A percentile compares a stretch with the other conserved stretches of the same genome.
phyloP scores from a whole-genome alignment of 2,329 filamentous ascomycete species.

The Ophiostoma populinum region DNA sequence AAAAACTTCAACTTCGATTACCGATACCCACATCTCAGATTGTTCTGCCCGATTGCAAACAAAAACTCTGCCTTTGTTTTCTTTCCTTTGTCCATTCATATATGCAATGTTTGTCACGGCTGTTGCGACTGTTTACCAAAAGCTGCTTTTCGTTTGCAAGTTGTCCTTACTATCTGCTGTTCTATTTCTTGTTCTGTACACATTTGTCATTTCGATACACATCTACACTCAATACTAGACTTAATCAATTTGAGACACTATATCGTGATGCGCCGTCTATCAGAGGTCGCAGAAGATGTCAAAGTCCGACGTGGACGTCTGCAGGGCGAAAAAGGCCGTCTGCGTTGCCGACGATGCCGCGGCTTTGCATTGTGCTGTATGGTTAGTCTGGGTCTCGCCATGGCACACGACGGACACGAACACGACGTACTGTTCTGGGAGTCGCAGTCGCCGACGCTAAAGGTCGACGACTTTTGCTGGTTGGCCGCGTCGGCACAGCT shows the following conservation, averaged over 20 bases:
- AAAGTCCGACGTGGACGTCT: slow-evolving; percentile 25
- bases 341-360: slow-evolving; percentile 17
- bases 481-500: slow-evolving; percentile 27
- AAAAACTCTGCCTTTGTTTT: not conserved
- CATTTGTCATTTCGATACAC: not conserved
- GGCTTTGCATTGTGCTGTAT: slow-evolving; percentile 23
- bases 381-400: not conserved
- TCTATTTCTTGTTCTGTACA: not conserved
- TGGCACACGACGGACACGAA: not conserved
- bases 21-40: not conserved
- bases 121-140: not conserved
- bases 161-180: not conserved
- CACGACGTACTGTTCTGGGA: slow-evolving; percentile 24
- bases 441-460: slow-evolving; percentile 28
- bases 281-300: slow-evolving; percentile 28
- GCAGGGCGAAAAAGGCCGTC: slow-evolving; percentile 17
- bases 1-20: not conserved
- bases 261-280: not conserved
- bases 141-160: not conserved
- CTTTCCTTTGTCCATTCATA: not conserved
- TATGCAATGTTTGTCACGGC: too few species aligned
- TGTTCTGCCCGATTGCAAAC: not conserved
- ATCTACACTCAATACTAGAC: slow-evolving; percentile 1
- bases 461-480: slow-evolving; percentile 14
- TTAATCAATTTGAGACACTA: not conserved